Evolutionary conservation across 2,329 filamentous ascomycete species (phyloP).

Genomic region (Niveomyces coronatus): DNA sequence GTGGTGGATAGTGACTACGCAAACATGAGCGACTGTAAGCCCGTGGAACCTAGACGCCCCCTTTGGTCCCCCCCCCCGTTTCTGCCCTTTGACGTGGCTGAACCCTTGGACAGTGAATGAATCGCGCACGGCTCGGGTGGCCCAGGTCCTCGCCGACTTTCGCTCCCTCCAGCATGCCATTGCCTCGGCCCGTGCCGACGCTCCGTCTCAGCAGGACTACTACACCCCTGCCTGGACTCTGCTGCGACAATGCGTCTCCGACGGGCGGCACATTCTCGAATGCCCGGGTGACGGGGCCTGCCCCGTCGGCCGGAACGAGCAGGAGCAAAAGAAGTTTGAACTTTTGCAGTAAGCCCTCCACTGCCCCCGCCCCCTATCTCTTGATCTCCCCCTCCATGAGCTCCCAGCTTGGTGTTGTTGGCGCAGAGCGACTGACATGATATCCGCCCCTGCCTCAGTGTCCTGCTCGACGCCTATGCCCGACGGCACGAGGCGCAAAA

Average conservation of each 20-base stretch:
- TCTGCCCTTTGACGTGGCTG: no score
- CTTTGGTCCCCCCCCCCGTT: no score
- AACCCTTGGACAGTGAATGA: constrained; percentile 56
- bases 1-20: not conserved
- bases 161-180: constrained; percentile 52
- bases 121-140: constrained; percentile 47
- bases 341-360: constrained; percentile 43
- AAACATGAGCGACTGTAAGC: constrained; percentile 1
- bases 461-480: constrained; percentile 49
- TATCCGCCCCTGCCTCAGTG: constrained; percentile 24
- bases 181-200: constrained; percentile 44
- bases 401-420: not conserved
- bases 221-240: constrained; percentile 54
- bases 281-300: constrained; percentile 51
- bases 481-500: constrained; percentile 54
- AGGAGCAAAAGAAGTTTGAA: constrained; percentile 52
- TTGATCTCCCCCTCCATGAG: no score
- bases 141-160: constrained; percentile 52
- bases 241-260: constrained; percentile 50
- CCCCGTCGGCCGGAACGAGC: constrained; percentile 40
- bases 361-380: no score
- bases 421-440: constrained; percentile 7
- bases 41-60: no score
- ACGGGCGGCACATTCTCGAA: constrained; percentile 55
- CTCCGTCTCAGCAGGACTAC: constrained; percentile 45